Evolutionary conservation across 2,329 filamentous ascomycete genomes (phyloP).

Genomic region (Rugonectria rugulosa): DNA sequence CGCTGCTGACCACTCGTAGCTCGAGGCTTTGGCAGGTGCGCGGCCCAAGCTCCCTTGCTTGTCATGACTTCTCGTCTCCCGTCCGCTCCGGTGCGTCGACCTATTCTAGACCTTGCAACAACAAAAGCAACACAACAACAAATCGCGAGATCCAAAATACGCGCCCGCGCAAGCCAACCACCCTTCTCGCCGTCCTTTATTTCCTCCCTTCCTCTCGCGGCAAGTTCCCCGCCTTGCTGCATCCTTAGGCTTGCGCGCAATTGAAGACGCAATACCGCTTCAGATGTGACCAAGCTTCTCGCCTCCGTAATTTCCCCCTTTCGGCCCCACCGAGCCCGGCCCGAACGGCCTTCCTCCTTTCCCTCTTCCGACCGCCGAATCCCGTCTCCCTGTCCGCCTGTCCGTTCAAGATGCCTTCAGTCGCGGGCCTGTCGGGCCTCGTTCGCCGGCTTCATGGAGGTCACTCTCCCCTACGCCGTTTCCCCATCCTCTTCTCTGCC

Average conservation of each 20-base stretch:
- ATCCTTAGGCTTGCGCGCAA: neutral
- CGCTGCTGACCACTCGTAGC: conserved; percentile 12
- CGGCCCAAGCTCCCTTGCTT: conserved; percentile 32
- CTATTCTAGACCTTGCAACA: too few relatives aligned
- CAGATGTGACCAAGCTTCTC: conserved; percentile 31
- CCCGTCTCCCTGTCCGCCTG: conserved; percentile 11
- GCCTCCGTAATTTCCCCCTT: conserved; percentile 22
- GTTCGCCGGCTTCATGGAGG: conserved; percentile 16
- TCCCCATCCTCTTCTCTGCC: conserved; percentile 29
- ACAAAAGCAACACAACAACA: too few relatives aligned
- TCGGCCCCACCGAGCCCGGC: conserved; percentile 22
- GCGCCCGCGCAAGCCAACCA: neutral
- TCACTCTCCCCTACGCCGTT: conserved; percentile 22
- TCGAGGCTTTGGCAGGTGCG: conserved; percentile 15
- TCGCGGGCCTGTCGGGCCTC: conserved; percentile 24
- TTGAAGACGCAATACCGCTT: neutral
- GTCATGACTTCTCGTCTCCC: conserved; percentile 5
- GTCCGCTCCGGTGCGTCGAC: neutral
- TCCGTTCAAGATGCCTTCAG: conserved; percentile 35
- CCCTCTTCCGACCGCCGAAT: conserved; percentile 14
- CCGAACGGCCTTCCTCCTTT: conserved; percentile 19
- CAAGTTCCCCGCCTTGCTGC: neutral
- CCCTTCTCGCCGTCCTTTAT: neutral
- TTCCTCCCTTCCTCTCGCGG: too few relatives aligned
- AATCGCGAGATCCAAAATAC: neutral